These are phyloP conservation scores for Xylariaceae sp. DNA, from an alignment of 2,329 filamentous ascomycete genomes.

Conservation along the genomic window DNA sequence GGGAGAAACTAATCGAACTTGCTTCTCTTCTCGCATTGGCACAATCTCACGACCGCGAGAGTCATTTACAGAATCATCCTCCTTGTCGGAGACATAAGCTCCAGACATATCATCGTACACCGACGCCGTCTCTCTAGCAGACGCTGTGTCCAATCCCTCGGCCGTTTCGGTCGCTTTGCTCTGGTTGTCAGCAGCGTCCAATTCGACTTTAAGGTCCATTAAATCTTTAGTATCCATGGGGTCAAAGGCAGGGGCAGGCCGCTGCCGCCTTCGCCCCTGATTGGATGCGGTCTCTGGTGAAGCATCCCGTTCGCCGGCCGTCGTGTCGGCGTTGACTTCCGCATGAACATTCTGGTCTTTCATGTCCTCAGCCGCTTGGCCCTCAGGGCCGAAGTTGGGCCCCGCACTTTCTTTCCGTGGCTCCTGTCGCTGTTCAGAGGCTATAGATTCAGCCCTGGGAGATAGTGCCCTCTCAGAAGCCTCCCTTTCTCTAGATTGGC, in stretches of 20 bases:
- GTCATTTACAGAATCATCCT: constrained; percentile 20
- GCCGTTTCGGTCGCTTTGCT: constrained; percentile 26
- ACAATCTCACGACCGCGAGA: constrained; percentile 39
- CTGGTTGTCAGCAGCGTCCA: constrained; percentile 37
- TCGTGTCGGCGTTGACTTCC: constrained; percentile 33
- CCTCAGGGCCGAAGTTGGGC: constrained; percentile 20
- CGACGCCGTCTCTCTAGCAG: constrained; percentile 15
- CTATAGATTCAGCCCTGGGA: constrained; percentile 21
- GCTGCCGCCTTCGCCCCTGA: constrained; percentile 35
- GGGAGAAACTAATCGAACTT: constrained; percentile 67
- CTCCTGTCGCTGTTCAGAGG: constrained; percentile 27
- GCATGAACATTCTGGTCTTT: constrained; percentile 30
- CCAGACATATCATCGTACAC: constrained; percentile 13
- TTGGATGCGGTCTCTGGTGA: constrained; percentile 40
- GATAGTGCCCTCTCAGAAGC: constrained; percentile 21
- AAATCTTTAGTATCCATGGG: constrained; percentile 49
- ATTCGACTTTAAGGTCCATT: constrained; percentile 45
- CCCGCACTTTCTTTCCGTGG: constrained; percentile 21
- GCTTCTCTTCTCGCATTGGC: constrained; percentile 38
- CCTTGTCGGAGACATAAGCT: constrained; percentile 17
- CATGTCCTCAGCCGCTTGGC: constrained; percentile 22
- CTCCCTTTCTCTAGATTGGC: constrained; percentile 29
- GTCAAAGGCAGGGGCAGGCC: constrained; percentile 41
- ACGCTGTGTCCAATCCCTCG: constrained; percentile 16
- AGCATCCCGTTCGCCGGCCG: constrained; percentile 32